Evolutionary conservation across 768 basidiomycete genomes (phyloP).

Genomic region (Lactarius deliciosus): DNA sequence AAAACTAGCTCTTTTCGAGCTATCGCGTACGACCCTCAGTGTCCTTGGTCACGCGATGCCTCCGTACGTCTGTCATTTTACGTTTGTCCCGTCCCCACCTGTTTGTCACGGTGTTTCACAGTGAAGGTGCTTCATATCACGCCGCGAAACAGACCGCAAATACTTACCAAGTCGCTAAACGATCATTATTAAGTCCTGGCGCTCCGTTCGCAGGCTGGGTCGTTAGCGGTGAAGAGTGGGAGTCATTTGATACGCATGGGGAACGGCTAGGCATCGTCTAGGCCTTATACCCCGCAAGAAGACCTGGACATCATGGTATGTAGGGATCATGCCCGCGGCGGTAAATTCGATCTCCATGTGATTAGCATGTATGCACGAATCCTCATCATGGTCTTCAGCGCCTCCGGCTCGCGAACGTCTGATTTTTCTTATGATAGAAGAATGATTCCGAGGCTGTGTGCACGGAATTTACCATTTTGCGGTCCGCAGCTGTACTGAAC

Average conservation of each 20-base stretch:
- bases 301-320: background rate
- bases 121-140: slow-evolving; percentile 43
- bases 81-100: background rate
- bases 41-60: slow-evolving; percentile 24
- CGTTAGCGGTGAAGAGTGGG: slow-evolving; percentile 51
- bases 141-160: slow-evolving; percentile 43
- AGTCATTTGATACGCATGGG: slow-evolving; percentile 44
- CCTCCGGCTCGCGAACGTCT: slow-evolving; percentile 1
- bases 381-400: background rate
- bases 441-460: background rate
- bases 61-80: slow-evolving; percentile 23
- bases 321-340: background rate
- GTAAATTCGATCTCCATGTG: slow-evolving; percentile 1
- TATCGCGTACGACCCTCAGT: slow-evolving; percentile 40
- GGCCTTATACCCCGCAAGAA: background rate
- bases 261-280: background rate
- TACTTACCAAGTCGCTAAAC: slow-evolving; percentile 55
- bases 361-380: slow-evolving; percentile 1
- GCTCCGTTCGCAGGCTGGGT: slow-evolving; percentile 66
- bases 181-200: slow-evolving; percentile 42
- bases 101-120: slow-evolving; percentile 11
- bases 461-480: background rate
- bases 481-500: slow-evolving; percentile 1
- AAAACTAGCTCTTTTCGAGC: slow-evolving; percentile 52
- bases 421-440: slow-evolving; percentile 12